These are phyloP conservation scores for Paratinospora sagittata DNA, from an alignment of 164 flowering plant species.

Conservation along the genomic window DNA sequence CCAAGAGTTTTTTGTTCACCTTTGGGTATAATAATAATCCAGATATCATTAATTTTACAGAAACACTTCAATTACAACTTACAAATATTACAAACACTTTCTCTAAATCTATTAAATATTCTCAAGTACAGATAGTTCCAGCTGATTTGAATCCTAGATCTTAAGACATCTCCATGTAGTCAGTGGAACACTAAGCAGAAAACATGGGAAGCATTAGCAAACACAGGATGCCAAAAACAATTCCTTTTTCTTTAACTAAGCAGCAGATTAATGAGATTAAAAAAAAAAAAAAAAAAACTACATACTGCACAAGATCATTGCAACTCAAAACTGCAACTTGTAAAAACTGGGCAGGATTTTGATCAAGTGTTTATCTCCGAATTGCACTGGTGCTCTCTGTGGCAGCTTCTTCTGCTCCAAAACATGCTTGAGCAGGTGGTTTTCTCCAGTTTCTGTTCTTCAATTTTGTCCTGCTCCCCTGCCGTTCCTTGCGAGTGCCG, in stretches of 20 bases:
- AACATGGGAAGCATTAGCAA: conserved; percentile 6
- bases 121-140: not conserved
- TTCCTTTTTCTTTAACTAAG: not conserved
- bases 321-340: not conserved
- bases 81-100: conserved; percentile 5
- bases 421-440: conserved; percentile 85
- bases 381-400: conserved; percentile 91
- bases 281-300: conserved; percentile 1
- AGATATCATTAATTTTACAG: not conserved
- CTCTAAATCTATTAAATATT: not conserved
- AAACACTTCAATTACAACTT: conserved; percentile 8
- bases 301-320: conserved; percentile 8
- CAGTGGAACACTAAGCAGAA: not conserved
- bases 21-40: not conserved
- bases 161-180: conserved; percentile 2
- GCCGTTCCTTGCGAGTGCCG: conserved; percentile 32
- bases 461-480: conserved; percentile 50
- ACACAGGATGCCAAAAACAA: conserved; percentile 2
- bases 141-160: conserved; percentile 1
- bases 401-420: conserved; percentile 92
- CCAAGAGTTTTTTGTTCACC: not conserved
- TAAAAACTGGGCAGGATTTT: not conserved
- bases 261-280: conserved; percentile 2
- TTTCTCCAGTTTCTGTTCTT: conserved; percentile 56
- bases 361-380: conserved; percentile 75